Evolutionary conservation across 2,329 filamentous ascomycete species (phyloP), one percentile per base, ranked within the genome.

Genomic region (Calonectria leucothoes): DNA sequence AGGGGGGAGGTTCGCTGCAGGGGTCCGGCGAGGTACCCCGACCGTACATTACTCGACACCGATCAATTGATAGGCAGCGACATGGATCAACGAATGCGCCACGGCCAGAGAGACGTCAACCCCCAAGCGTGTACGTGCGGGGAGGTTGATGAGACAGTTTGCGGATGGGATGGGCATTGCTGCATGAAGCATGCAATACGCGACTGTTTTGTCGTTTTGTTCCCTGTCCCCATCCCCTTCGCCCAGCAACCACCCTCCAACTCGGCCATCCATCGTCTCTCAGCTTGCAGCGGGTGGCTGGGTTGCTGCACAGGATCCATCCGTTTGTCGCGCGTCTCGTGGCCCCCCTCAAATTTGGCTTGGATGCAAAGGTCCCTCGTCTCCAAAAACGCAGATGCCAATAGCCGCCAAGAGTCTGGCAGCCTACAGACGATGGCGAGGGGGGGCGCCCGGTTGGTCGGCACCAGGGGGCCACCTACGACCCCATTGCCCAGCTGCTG

Each of bases 251-350:
- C 48, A 29, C 45, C 48, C 31, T 51, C 55, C 37, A 37, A 37
- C 65, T 27, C 23, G 15, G 14, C 31, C 63, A 20, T 29, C 39
- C 48, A 23, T 25, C 51, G 27, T 20, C 48, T 64, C 37, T 69
- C 65, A 55, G 65, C 48, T 51, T 49, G 39, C 57, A 42, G 33
- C 37, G 70, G 70, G 57, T 69, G 61, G 65, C 57, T 64, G 65
- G 59, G 64, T 39, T 42, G 52, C 33, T 45, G 65, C 57, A 29
- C 45, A 51, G 57, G 57, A 69, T 69, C 45, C 55, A 61, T 61
- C 33, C n/a, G 65, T 69, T 72, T 65, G 66, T 69, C 70, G 70
- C 51, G 69, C 51, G 70, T 68, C 70, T 68, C 69, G 65, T 72
- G 69, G n/a, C n/a, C 42, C 64, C 27, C 70, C 57, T 57, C 59